These are phyloP conservation scores for Aspergillus oerlinghausenensis DNA, from an alignment of 2,329 filamentous ascomycete genomes.

Conservation along the genomic window DNA sequence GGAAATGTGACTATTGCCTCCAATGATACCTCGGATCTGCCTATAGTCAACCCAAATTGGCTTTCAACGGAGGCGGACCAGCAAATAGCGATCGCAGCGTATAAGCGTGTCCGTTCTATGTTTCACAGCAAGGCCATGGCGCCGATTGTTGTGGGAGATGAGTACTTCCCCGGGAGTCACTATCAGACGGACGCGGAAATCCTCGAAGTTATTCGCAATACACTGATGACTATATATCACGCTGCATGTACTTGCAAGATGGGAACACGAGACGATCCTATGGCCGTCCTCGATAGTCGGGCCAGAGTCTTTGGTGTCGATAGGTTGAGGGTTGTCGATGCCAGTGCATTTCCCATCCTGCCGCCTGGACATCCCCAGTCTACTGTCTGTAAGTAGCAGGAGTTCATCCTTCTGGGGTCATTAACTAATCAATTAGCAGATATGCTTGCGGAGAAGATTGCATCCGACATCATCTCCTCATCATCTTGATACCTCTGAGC, in stretches of 20 bases:
- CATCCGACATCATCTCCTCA: constrained; percentile 22
- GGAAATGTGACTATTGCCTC: constrained; percentile 43
- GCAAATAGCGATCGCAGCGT: constrained; percentile 42
- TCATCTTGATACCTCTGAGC: background rate
- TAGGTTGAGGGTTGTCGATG: constrained; percentile 34
- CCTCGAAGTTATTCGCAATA: constrained; percentile 28
- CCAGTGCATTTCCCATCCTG: constrained; percentile 33
- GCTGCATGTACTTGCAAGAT: constrained; percentile 31
- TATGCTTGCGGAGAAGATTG: constrained; percentile 43
- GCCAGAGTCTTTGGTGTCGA: constrained; percentile 30
- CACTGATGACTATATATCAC: constrained; percentile 28
- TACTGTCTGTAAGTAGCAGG: constrained; percentile 32
- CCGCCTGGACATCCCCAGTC: constrained; percentile 41
- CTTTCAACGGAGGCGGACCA: constrained; percentile 41
- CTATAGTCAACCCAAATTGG: constrained; percentile 47
- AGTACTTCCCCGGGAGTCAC: constrained; percentile 36
- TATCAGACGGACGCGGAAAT: constrained; percentile 43
- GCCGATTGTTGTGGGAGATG: constrained; percentile 29
- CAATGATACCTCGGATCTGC: constrained; percentile 27
- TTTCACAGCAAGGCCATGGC: constrained; percentile 27
- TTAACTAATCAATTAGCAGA: constrained; percentile 19
- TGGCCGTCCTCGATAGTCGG: constrained; percentile 30
- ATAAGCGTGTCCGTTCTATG: constrained; percentile 40
- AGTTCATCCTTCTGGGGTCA: background rate
- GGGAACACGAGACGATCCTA: constrained; percentile 21